These are phyloP conservation scores for Suillus alpinus DNA, from an alignment of 768 basidiomycete species.

Conservation along the genomic window DNA sequence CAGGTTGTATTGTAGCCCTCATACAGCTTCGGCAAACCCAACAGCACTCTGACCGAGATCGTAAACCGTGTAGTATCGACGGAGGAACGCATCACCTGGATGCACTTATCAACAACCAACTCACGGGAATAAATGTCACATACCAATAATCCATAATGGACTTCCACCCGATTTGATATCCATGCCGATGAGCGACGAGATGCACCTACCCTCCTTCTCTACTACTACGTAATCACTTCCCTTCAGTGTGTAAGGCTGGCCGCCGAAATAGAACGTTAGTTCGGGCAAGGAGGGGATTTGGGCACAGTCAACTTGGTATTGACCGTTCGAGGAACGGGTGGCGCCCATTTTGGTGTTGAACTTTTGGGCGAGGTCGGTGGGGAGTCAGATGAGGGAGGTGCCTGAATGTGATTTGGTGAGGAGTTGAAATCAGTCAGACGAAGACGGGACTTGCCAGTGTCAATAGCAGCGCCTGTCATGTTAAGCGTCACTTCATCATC, in stretches of 20 bases:
- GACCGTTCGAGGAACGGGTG: conserved; percentile 92
- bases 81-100: conserved; percentile 83
- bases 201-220: conserved; percentile 87
- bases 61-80: conserved; percentile 91
- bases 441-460: conserved; percentile 58
- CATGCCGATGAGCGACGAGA: conserved; percentile 88
- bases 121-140: conserved; percentile 15
- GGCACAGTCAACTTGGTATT: conserved; percentile 87
- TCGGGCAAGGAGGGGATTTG: conserved; percentile 83
- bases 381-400: conserved; percentile 91
- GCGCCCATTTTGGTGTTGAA: conserved; percentile 94
- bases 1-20: conserved; percentile 7
- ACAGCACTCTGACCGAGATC: conserved; percentile 76
- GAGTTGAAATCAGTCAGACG: neutral
- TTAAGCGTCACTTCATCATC: conserved; percentile 86
- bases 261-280: conserved; percentile 79
- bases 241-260: conserved; percentile 75
- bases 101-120: conserved; percentile 4
- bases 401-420: conserved; percentile 40
- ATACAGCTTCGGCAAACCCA: conserved; percentile 63
- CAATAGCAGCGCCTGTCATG: conserved; percentile 90
- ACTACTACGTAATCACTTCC: conserved; percentile 88
- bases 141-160: conserved; percentile 88
- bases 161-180: conserved; percentile 83
- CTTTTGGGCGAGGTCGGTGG: conserved; percentile 96